Evolutionary conservation across 805 yeast species (phyloP), one percentile per base, ranked within the genome.

Genomic region (Metschnikowia matae): DNA sequence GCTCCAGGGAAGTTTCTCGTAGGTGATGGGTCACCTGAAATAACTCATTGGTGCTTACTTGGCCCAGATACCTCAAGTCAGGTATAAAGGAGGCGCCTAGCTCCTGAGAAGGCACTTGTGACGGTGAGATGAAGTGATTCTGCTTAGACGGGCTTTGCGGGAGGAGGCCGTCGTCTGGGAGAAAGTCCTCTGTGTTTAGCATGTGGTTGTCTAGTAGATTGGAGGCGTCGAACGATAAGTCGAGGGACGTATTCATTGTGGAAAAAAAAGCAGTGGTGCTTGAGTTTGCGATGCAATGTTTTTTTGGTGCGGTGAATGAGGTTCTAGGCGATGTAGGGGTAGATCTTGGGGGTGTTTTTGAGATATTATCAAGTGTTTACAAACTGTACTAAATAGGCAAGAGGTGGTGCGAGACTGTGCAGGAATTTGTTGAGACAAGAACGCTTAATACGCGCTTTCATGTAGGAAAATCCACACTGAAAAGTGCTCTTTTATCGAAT

Each of bases 1-100:
- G 59, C 31, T 56, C 57, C 29, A 53, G 41, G 20, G 42, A 37
- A n/a, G 18, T 18, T 29, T 60, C 41, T 48, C 68, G 61, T 29
- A 61, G 53, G 42, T 55, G 62, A 42, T 58, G 59, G 1, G 71
- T 66, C 26, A 64, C 63, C 55, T 64, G 71, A 48, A 71, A 71
- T 18, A 71, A 60, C 42, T 64, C 73, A 52, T 62, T 64, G 13
- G 71, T 39, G 15, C 48, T 45, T 51, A 46, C 49, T 46, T 18
- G 51, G 18, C 46, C 44, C 49, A 48, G 55, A 31, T 54, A 53
- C 31, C 50, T 45, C 50, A 57, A 49, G 18, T 57, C 54, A 3
- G 60, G 60, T 13, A 46, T 52, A 10, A 53, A 45, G 2, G 48
- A 36, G 32, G 42, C 37, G 26, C 50, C 42, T n/a, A 55, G 57